Evolutionary conservation across 441 rosid species (phyloP).

Genomic region (Gossypium gossypioides): DNA sequence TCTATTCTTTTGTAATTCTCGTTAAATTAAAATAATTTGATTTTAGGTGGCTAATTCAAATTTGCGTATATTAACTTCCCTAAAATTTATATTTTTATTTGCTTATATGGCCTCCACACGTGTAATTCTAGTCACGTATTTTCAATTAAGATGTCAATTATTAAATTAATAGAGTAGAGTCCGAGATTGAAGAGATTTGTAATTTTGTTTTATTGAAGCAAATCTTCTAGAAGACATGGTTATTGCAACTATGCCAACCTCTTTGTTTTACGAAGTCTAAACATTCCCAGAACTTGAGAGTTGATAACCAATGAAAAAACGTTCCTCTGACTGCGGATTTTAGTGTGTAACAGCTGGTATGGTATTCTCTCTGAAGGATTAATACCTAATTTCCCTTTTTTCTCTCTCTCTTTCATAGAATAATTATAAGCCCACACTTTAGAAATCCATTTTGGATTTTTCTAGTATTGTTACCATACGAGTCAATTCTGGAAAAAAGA

Average conservation of each 20-base stretch:
- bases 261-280: not conserved
- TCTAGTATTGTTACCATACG: too few species aligned
- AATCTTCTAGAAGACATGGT: not conserved
- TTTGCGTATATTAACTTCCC: too few species aligned
- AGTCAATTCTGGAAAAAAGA: not conserved
- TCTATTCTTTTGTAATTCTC: too few species aligned
- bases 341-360: not conserved
- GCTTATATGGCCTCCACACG: too few species aligned
- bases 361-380: not conserved
- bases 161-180: too few species aligned
- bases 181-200: too few species aligned
- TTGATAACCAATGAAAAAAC: not conserved
- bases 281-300: not conserved
- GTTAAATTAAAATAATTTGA: too few species aligned
- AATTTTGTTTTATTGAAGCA: too few species aligned
- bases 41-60: too few species aligned
- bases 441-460: not conserved
- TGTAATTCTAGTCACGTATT: too few species aligned
- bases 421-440: not conserved
- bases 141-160: too few species aligned
- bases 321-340: not conserved
- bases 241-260: slow-evolving; percentile 15
- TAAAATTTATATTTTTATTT: too few species aligned
- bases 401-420: not conserved
- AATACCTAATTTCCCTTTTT: not conserved